Evolutionary conservation across 768 basidiomycete genomes (phyloP).

Genomic region (Agrocybe praecox): DNA sequence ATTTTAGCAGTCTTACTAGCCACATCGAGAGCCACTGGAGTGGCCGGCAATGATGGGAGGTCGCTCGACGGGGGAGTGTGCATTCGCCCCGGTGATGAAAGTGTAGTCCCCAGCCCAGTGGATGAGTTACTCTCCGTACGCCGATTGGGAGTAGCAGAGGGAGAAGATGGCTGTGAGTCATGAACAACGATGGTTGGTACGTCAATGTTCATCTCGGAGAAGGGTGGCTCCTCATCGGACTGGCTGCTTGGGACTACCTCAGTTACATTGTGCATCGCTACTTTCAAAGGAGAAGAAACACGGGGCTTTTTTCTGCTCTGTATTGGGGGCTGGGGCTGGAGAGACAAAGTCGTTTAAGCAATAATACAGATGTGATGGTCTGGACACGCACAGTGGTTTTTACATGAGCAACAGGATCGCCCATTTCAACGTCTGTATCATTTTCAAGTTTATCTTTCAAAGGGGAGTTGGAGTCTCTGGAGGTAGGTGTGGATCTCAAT

Average conservation of each 20-base stretch:
- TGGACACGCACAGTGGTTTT: constrained; percentile 21
- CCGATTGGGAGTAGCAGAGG: neutral
- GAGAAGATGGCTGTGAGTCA: neutral
- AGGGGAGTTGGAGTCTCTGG: too few species aligned
- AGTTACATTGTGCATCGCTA: constrained; percentile 17
- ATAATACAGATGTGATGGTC: neutral
- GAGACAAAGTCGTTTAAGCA: neutral
- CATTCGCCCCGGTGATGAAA: constrained; percentile 8
- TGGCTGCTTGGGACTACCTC: constrained; percentile 64
- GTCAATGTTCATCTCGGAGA: neutral
- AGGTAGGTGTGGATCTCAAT: too few species aligned
- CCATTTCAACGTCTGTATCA: constrained; percentile 34
- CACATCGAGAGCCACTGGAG: constrained; percentile 36
- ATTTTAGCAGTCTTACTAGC: constrained; percentile 54
- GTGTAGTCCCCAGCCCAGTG: neutral
- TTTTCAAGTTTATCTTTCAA: constrained; percentile 36
- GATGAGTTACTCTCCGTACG: neutral
- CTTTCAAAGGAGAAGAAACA: constrained; percentile 31
- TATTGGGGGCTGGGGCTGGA: constrained; percentile 12
- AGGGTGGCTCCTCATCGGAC: constrained; percentile 45
- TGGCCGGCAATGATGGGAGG: constrained; percentile 25
- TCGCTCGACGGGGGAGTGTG: constrained; percentile 26
- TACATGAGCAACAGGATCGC: constrained; percentile 30
- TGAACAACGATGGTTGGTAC: neutral
- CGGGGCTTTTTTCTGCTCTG: constrained; percentile 39